Evolutionary conservation across 805 yeast genomes (phyloP), one percentile per base, ranked within the genome.

Genomic region (Gaillardinia entomophila): DNA sequence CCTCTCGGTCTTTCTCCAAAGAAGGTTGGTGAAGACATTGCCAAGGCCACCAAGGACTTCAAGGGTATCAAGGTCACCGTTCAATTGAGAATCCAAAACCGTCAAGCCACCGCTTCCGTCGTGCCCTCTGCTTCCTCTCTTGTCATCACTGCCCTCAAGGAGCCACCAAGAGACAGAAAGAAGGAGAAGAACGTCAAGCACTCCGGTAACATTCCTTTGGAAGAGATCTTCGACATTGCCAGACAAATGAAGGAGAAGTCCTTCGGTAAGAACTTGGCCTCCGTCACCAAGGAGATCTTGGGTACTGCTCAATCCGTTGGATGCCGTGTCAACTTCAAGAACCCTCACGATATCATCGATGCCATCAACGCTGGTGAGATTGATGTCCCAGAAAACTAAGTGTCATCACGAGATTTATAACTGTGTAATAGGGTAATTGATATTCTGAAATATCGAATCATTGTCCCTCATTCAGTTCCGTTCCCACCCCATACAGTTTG

Each of bases 1-100:
- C 98, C 98, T 59, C 86, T 92, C 68, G 98, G 98, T 88, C 79
- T 92, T 60, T 88, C 97, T 47, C 97, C 98, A 78, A 92, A 90
- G 95, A 90, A 92, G 83, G 96, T 92, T 66, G 98, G 98, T 89
- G 98, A 92, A 76, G 98, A 92, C 70, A 92, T 92, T 62, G 98
- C 98, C 70, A 92, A 92, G 83, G 98, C 98, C 70, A 90, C 98
- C 77, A 83, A 85, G 77, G 79, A 82, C 67, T 90, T 80, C 94
- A 92, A 92, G 78, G 98, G 98, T 80, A 90, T 92, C 64, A 86
- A 90, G 74, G 97, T 92, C 65, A 92, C 98, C 54, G 97, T 92
- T 49, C 95, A 88, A 77, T 81, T 92, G 72, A 92, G 82, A 72
- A 89, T 92, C 66, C 98, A 92, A 79, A 92, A 92, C 95, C 89